Evolutionary conservation across 768 basidiomycete species (phyloP).

Genomic region (Dendrothele bispora): DNA sequence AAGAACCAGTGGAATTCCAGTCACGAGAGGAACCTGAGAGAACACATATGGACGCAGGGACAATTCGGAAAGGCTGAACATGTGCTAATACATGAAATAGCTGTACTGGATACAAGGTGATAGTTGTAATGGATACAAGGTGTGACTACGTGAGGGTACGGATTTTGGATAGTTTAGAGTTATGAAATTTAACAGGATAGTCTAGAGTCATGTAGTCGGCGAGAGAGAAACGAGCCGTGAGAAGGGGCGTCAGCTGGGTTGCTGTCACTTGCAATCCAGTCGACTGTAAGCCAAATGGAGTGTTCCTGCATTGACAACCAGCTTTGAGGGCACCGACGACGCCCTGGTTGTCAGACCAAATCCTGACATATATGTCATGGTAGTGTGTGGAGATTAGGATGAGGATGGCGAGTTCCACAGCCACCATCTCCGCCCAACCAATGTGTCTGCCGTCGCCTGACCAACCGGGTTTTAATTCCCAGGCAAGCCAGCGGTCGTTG

Average conservation of each 20-base stretch:
- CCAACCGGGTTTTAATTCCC: conserved; percentile 34
- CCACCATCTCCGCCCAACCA: conserved; percentile 46
- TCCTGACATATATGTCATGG: conserved; percentile 18
- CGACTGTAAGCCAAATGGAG: conserved; percentile 21
- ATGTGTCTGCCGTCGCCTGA: conserved; percentile 30
- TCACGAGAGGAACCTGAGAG: too few relatives aligned
- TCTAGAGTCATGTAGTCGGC: conserved; percentile 4
- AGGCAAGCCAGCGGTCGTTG: conserved; percentile 36
- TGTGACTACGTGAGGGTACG: too few relatives aligned
- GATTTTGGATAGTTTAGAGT: too few relatives aligned
- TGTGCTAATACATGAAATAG: too few relatives aligned
- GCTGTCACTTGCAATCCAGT: conserved; percentile 28
- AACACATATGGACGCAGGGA: too few relatives aligned
- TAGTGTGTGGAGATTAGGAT: conserved; percentile 25
- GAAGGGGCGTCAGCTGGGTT: conserved; percentile 37
- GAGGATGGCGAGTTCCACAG: conserved; percentile 39
- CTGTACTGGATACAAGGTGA: too few relatives aligned
- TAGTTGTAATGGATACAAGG: too few relatives aligned
- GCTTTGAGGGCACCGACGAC: conserved; percentile 34
- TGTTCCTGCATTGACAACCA: conserved; percentile 17
- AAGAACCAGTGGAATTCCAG: too few relatives aligned
- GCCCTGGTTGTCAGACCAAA: conserved; percentile 42
- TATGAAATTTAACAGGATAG: background rate
- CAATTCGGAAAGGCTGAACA: too few relatives aligned
- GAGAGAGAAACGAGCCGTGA: conserved; percentile 19